Conservation (phyloP, 2,329 filamentous ascomycete genomes). For the Aspergillus aculeatinus region DNA sequence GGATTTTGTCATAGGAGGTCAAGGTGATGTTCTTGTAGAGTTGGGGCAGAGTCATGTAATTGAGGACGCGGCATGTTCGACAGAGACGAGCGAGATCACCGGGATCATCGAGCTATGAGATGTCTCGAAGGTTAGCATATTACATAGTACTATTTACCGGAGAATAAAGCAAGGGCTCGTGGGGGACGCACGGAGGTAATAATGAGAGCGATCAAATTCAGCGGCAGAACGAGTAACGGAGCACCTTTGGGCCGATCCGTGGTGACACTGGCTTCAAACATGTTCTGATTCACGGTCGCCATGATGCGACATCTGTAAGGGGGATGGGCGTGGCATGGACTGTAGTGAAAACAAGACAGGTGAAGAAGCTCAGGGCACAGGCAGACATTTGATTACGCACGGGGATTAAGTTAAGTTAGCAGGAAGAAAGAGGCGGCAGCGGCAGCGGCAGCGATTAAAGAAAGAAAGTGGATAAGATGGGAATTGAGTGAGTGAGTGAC, state of each 20-base stretch:
- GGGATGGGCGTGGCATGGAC: conserved; percentile 29
- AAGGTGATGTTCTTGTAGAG: conserved; percentile 59
- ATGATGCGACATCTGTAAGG: conserved; percentile 37
- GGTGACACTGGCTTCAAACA: conserved; percentile 40
- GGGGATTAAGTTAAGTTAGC: neutral
- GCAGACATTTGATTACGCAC: conserved; percentile 1
- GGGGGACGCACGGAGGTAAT: conserved; percentile 50
- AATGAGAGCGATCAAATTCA: conserved; percentile 60
- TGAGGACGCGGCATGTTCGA: conserved; percentile 60
- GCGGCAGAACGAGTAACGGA: conserved; percentile 48
- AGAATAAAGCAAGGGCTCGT: neutral
- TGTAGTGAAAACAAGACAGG: conserved; percentile 13
- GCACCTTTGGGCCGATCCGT: conserved; percentile 30
- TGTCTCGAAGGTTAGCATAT: neutral
- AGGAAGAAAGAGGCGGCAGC: too few species aligned
- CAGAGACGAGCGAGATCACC: conserved; percentile 60
- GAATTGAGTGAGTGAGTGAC: neutral
- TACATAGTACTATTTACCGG: neutral
- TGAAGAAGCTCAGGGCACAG: conserved; percentile 11
- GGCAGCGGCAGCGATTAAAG: too few species aligned
- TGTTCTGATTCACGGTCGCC: conserved; percentile 43
- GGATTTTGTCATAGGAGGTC: conserved; percentile 58
- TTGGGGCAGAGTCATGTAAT: conserved; percentile 64
- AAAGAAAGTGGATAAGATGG: neutral
- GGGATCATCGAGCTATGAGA: conserved; percentile 55